These are phyloP conservation scores for Calonectria ilicicola DNA, from an alignment of 2,329 filamentous ascomycete genomes.

Conservation along the genomic window DNA sequence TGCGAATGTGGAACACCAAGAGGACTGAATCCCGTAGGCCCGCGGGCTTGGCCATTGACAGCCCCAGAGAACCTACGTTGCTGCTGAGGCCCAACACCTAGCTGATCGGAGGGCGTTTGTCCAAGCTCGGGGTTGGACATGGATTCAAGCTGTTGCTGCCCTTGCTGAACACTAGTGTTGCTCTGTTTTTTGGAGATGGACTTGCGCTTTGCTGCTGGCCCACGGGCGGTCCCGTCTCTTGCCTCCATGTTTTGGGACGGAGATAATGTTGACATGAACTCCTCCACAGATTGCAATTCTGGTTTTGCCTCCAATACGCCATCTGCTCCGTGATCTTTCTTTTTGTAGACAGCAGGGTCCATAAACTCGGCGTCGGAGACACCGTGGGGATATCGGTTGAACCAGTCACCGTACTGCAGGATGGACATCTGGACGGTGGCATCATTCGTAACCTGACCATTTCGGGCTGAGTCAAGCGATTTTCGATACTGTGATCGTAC, in stretches of 20 bases:
- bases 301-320: conserved; percentile 89
- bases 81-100: conserved; percentile 34
- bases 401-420: conserved; percentile 98
- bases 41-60: conserved; percentile 55
- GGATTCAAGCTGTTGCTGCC: conserved; percentile 36
- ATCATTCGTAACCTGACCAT: conserved; percentile 67
- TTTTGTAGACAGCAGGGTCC: conserved; percentile 75
- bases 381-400: conserved; percentile 92
- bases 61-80: conserved; percentile 57
- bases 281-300: conserved; percentile 92
- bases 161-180: conserved; percentile 19
- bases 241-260: conserved; percentile 67
- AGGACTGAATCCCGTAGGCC: conserved; percentile 53
- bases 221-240: conserved; percentile 37
- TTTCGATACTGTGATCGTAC: conserved; percentile 88
- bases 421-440: conserved; percentile 70
- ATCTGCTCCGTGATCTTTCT: conserved; percentile 85
- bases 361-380: conserved; percentile 87
- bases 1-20: conserved; percentile 57
- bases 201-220: conserved; percentile 50
- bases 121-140: conserved; percentile 31
- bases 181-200: conserved; percentile 50
- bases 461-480: conserved; percentile 83
- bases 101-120: conserved; percentile 13
- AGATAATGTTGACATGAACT: conserved; percentile 88